Base-by-base conservation (phyloP, 306 rosid genomes). In the Castanospermum australe region DNA sequence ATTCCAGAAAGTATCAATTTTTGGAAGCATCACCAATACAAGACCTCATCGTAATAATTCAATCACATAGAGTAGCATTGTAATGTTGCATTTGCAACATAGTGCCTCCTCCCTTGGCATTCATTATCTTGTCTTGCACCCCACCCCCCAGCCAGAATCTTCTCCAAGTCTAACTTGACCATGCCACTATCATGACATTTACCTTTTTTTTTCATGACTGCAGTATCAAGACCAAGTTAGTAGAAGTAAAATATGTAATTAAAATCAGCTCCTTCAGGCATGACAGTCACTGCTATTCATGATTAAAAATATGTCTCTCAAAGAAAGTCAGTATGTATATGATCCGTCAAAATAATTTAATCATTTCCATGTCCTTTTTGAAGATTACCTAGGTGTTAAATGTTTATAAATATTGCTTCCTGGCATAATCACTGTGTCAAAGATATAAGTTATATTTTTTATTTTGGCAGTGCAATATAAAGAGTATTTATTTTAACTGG, bases 181-280 rank as follows among this genome's bases (percentile, higher is more conserved):
- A 69, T 15, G 15, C 54, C 41, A 68, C 32, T 8, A 44, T 8
- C 63, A 57, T 15, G 42, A 32, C 14, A 69, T 33, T 47, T 36
- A 39, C 15, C 1, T 6, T 39, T 44, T 44, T 8, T 28, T 70
- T 62, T 62, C 35, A 50, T 38, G 47, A 32, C 7, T 57, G 24
- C 52, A 17, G 57, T 32, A 59, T 39, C 60, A 72, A 18, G 54
- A 80, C 47, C 48, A 35, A 17, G 39, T 61, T 79, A 79, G 4
- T 48, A 33, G 5, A 33, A 56, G 63, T 68, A 44, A 54, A 77
- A 38, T 32, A 32, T 56, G 60, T n/a, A 56, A 8, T 0, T 54
- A 36, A 17, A 8, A 66, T 63, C 52, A 51, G 35, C 62, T 13
- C 39, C 52, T 63, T 24, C 65, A 60, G 38, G 45, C 17, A 44